Evolutionary conservation across 805 yeast genomes (phyloP).

Genomic region (Sugiyamaella boreocaroliniensis): DNA sequence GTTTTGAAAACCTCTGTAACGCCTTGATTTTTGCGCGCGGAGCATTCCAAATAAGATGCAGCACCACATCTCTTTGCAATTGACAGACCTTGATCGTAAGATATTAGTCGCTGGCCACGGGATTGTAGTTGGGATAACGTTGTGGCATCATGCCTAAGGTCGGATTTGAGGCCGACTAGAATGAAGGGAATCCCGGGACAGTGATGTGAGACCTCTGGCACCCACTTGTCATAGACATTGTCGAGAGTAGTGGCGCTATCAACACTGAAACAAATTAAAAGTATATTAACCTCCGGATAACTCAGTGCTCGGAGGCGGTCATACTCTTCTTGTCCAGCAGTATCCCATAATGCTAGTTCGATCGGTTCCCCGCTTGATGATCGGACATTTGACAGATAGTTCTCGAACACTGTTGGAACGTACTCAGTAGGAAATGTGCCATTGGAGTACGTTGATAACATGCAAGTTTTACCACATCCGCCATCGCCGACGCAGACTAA

Average conservation of each 20-base stretch:
- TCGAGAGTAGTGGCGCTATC: conserved; percentile 56
- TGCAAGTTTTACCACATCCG: conserved; percentile 84
- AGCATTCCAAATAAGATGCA: conserved; percentile 66
- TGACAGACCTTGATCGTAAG: conserved; percentile 41
- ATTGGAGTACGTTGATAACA: conserved; percentile 58
- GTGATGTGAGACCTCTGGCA: conserved; percentile 76
- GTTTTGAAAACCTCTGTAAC: conserved; percentile 61
- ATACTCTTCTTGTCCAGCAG: conserved; percentile 86
- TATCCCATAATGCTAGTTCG: conserved; percentile 78
- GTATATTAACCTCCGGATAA: conserved; percentile 70
- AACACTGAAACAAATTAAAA: conserved; percentile 70
- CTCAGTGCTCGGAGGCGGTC: conserved; percentile 72
- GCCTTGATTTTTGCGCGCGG: conserved; percentile 58
- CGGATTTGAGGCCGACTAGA: conserved; percentile 78
- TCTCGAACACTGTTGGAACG: conserved; percentile 80
- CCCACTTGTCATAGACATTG: conserved; percentile 77
- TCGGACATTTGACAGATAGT: conserved; percentile 54
- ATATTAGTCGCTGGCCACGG: conserved; percentile 24
- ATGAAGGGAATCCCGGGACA: conserved; percentile 75
- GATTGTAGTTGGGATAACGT: conserved; percentile 19
- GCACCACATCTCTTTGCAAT: conserved; percentile 61
- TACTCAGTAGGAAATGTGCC: conserved; percentile 65
- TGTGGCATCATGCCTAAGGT: conserved; percentile 36
- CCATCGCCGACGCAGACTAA: conserved; percentile 85
- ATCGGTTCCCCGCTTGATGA: conserved; percentile 45